Evolutionary conservation across 805 yeast genomes (phyloP), one percentile per base, ranked within the genome.

Genomic region (Candida dendrica): DNA sequence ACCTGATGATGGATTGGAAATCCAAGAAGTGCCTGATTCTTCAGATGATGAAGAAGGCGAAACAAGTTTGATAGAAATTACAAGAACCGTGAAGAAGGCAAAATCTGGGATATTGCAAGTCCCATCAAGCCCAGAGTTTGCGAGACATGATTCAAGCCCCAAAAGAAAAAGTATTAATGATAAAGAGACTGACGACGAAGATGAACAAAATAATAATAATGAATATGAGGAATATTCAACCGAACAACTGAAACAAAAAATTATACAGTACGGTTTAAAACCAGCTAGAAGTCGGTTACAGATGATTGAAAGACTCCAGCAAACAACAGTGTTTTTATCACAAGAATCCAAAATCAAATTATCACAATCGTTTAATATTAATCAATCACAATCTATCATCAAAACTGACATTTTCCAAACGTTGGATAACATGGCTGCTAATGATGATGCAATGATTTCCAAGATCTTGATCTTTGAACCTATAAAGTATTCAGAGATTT

Each of bases 381-480:
- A 42, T 17, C 31, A 47, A n/a, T 50, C 57, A 3, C 55, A 51
- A 20, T 47, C 37, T 15, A 41, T 56, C 4, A 46, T 56, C 4
- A 49, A 45, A 36, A 34, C 36, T 18, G 59, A 56, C n/a, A 42
- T 53, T 9, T 54, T 50, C 29, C 27, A 48, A 10, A 46, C 30
- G 0, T 43, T 54, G 3, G 45, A 49, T 41, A 34, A 48, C 13
- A 42, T 44, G 3, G 22, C 53, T 3, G 14, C 29, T 1, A 26
- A 32, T 4, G 34, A 49, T 29, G 9, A 22, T 2, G 34, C 39
- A 14, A 22, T 56, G 4, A 39, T 44, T 44, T 55, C 50, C 29
- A 52, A 47, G 37, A 42, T 55, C 2, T 53, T 48, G 34, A 52
- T 53, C 1, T 56, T 53, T 36, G 53, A 56, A 34, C 61, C 61